phyloP scores from a whole-genome alignment of 2,329 filamentous ascomycete species.

The Pseudogymnoascus sp. region DNA sequence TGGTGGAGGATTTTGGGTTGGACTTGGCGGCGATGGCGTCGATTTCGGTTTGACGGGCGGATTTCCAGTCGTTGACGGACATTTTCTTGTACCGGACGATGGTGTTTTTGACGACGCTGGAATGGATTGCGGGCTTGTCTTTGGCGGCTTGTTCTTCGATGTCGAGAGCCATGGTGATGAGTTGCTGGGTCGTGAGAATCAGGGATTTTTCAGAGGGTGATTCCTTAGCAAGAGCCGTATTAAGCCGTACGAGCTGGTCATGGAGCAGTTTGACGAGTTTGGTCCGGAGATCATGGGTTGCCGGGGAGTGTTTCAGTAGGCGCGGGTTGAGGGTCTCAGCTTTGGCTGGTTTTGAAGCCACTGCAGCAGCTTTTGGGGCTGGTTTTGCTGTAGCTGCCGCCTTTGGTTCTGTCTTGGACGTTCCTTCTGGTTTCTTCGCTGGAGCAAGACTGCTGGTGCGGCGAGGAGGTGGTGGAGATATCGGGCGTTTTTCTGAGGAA shows the following conservation, averaged over 20 bases:
- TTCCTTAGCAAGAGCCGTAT: conserved; percentile 51
- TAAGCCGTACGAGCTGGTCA: conserved; percentile 58
- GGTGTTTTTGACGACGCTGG: conserved; percentile 74
- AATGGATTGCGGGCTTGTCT: conserved; percentile 64
- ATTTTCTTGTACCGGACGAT: conserved; percentile 72
- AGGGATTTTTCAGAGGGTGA: conserved; percentile 45
- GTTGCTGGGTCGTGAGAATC: conserved; percentile 53
- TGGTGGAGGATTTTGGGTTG: conserved; percentile 28
- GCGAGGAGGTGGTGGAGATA: conserved; percentile 25
- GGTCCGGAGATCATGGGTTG: conserved; percentile 47
- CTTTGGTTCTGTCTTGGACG: conserved; percentile 15
- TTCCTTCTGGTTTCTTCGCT: conserved; percentile 15
- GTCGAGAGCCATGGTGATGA: conserved; percentile 63
- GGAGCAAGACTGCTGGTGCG: conserved; percentile 16
- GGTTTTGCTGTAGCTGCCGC: background rate
- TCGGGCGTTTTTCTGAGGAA: conserved; percentile 17
- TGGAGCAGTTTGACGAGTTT: conserved; percentile 57
- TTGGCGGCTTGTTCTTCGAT: conserved; percentile 70
- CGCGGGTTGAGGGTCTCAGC: conserved; percentile 59
- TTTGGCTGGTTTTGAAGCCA: conserved; percentile 22
- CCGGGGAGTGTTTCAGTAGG: conserved; percentile 49
- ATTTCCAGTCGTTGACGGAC: conserved; percentile 62
- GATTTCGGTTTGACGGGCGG: conserved; percentile 46
- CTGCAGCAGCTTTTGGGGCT: background rate
- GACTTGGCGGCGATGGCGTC: conserved; percentile 26